A percentile compares a stretch with the other conserved stretches of the same genome.
Evolutionary conservation across 805 yeast species (phyloP).

Genomic region (Metschnikowia vanudenii): DNA sequence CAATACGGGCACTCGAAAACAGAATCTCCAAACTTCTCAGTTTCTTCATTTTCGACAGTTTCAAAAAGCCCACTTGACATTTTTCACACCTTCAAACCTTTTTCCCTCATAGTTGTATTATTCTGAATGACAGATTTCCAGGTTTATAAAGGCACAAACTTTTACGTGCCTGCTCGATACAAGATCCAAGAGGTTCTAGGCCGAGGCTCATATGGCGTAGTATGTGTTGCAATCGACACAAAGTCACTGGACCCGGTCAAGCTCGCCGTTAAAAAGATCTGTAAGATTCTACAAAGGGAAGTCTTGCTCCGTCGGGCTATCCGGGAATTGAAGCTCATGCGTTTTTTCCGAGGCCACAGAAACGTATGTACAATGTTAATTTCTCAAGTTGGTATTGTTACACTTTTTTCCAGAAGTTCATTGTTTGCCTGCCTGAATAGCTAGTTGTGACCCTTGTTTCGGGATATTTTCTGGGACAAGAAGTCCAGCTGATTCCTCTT

Average conservation of each 20-base stretch:
- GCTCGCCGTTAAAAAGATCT: slow-evolving; percentile 80
- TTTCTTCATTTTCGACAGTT: background rate
- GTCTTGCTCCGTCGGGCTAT: slow-evolving; percentile 75
- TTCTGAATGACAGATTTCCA: slow-evolving; percentile 16
- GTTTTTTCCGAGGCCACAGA: slow-evolving; percentile 79
- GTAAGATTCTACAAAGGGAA: slow-evolving; percentile 64
- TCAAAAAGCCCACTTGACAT: background rate
- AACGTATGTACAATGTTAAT: slow-evolving; percentile 58
- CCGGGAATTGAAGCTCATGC: slow-evolving; percentile 79
- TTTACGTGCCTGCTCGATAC: slow-evolving; percentile 63
- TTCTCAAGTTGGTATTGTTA: too few species aligned
- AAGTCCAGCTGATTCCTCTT: too few species aligned
- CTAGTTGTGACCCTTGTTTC: too few species aligned
- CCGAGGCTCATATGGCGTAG: slow-evolving; percentile 84
- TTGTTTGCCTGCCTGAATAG: too few species aligned
- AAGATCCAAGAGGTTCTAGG: slow-evolving; percentile 61
- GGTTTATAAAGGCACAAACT: slow-evolving; percentile 32
- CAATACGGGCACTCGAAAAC: background rate
- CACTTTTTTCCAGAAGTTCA: too few species aligned
- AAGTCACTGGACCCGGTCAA: slow-evolving; percentile 27
- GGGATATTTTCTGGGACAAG: too few species aligned
- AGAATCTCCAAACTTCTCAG: background rate
- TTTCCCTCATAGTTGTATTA: background rate
- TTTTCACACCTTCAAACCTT: background rate
- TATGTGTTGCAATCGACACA: slow-evolving; percentile 69